Evolutionary conservation across 495 filamentous ascomycete species (phyloP), one percentile per base, ranked within the genome.

Genomic region (Penicillium riverlandense): DNA sequence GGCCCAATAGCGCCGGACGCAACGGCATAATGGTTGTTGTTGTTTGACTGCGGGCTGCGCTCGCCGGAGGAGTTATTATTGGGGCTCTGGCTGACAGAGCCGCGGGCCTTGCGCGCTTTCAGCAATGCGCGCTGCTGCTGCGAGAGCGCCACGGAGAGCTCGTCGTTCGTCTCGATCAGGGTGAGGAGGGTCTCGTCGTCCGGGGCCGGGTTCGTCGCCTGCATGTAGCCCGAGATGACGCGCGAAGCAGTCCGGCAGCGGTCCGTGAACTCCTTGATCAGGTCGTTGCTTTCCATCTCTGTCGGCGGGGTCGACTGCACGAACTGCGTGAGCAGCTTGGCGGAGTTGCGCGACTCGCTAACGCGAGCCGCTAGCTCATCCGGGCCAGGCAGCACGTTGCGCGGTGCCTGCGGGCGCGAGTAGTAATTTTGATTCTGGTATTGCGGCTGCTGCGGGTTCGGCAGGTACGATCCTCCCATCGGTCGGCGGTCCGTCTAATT

Each of bases 151-250:
- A 84, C 76, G 16, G 82, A 81, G 13, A 98, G 71, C 56, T 88
- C 82, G 54, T 97, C 94, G 57, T 94, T 95, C 32, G 89, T 91
- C 63, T 97, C 90, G 58, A 99, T 95, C 37, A 99, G 66, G 13
- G 82, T 90, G 47, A 89, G 78, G 63, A 99, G 80, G 1, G 92
- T 97, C 54, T 95, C 85, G 57, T 91, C 89, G 56, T 99, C 92
- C 4, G 90, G 90, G 1, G 79, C 53, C 0, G 91, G 91, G 52
- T 84, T 76, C 12, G 84, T 80, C 37, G 80, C 75, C 31, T 82
- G 67, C 66, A 97, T 96, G 66, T 95, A 97, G 14, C 67, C 71
- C 49, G 94, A 86, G 43, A 99, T 78, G 45, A 81, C 82, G 29
- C 83, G 77, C 11, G 82, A 82, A 0, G 92, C 90, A 33, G 78